Percentiles rank a stretch among this genome's conserved stretches.
Conservation (phyloP, 305 asterid genomes). For the Fraxinus baroniana region DNA sequence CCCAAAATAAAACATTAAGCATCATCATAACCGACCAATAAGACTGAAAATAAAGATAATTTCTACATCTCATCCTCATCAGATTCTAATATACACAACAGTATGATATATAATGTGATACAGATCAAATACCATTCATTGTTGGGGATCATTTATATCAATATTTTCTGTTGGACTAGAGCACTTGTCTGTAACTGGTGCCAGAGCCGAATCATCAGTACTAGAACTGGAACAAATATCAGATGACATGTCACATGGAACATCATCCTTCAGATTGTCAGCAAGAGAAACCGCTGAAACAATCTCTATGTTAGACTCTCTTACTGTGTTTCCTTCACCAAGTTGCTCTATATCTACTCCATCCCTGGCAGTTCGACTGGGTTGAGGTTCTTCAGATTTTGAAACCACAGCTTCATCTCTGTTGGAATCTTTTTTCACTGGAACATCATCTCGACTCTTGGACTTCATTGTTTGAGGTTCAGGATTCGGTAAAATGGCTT, state of each 20-base stretch:
- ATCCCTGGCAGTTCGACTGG: constrained; percentile 1
- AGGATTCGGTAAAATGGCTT: constrained; percentile 9
- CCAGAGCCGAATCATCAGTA: neutral
- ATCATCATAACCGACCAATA: neutral
- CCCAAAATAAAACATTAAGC: neutral
- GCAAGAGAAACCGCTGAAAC: constrained; percentile 16
- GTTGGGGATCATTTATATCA: neutral
- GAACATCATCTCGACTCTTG: constrained; percentile 19
- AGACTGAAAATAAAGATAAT: neutral
- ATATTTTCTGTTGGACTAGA: neutral
- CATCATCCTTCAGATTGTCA: constrained; percentile 5
- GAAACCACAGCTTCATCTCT: neutral
- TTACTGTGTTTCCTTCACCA: constrained; percentile 17
- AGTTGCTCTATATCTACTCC: constrained; percentile 21
- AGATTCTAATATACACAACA: neutral
- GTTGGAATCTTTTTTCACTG: neutral
- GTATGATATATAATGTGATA: neutral
- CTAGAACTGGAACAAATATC: constrained; percentile 7
- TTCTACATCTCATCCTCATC: neutral
- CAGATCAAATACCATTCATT: neutral
- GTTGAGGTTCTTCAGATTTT: constrained; percentile 1
- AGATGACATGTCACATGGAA: neutral
- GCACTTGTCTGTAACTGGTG: neutral
- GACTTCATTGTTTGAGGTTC: constrained; percentile 18
- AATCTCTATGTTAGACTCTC: constrained; percentile 15